Evolutionary conservation across 2,329 filamentous ascomycete species (phyloP).

Genomic region (Anthostomella pinea): DNA sequence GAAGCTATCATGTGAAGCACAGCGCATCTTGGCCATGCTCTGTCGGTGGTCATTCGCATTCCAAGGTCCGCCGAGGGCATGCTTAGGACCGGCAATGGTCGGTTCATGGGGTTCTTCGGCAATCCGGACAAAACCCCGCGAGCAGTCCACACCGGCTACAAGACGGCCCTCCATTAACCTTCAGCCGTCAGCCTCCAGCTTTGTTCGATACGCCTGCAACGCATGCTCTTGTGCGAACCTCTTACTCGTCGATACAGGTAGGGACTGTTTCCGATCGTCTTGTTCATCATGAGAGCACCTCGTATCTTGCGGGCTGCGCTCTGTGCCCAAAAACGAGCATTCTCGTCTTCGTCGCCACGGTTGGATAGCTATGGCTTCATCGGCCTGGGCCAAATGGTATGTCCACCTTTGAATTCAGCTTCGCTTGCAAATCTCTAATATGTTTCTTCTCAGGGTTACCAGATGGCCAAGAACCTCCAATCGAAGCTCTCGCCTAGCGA

Average conservation of each 20-base stretch:
- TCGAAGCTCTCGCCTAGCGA: constrained; percentile 51
- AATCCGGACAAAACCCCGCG: constrained; percentile 18
- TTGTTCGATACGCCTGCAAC: too few species aligned
- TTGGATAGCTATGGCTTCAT: constrained; percentile 58
- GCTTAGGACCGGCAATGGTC: constrained; percentile 27
- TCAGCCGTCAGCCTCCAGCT: too few species aligned
- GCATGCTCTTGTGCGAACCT: too few species aligned
- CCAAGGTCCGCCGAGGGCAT: constrained; percentile 1
- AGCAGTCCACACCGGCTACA: too few species aligned
- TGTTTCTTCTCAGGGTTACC: constrained; percentile 46
- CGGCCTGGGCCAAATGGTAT: constrained; percentile 60
- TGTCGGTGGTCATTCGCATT: constrained; percentile 1
- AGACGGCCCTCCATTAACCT: too few species aligned
- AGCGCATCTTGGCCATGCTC: not conserved
- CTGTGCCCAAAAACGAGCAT: constrained; percentile 43
- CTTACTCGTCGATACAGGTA: too few species aligned
- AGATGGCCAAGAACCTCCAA: constrained; percentile 62
- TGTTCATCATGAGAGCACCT: constrained; percentile 45
- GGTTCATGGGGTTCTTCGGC: constrained; percentile 13
- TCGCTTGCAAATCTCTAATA: constrained; percentile 5
- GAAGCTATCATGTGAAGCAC: too few species aligned
- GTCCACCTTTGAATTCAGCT: constrained; percentile 17
- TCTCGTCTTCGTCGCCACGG: constrained; percentile 46
- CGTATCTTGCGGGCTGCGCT: constrained; percentile 37
- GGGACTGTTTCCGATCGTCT: constrained; percentile 1